Evolutionary conservation across 345 rosid species (phyloP).

Genomic region (Sapria himalayana): DNA sequence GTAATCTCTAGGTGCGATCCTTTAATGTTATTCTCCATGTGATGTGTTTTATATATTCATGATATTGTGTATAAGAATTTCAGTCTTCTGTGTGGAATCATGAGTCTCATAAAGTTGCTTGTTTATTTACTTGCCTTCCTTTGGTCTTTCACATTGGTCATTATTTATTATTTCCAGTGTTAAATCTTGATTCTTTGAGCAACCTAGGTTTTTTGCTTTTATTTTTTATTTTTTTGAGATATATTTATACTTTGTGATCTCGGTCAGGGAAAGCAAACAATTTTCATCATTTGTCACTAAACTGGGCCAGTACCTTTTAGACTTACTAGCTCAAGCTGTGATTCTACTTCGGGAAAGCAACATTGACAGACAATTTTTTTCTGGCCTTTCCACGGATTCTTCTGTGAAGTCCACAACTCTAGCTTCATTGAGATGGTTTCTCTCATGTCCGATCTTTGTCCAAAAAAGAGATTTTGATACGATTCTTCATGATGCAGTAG

Average conservation of each 20-base stretch:
- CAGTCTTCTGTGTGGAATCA: too few relatives aligned
- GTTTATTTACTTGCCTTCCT: too few relatives aligned
- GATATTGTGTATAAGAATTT: too few relatives aligned
- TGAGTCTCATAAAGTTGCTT: too few relatives aligned
- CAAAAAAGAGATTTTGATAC: constrained; percentile 19
- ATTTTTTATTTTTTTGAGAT: background rate
- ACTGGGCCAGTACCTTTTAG: constrained; percentile 29
- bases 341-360: constrained; percentile 20
- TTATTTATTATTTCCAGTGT: too few relatives aligned
- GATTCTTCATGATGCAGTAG: constrained; percentile 17
- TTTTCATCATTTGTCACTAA: constrained; percentile 31
- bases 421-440: constrained; percentile 42
- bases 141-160: background rate
- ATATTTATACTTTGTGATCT: constrained; percentile 7
- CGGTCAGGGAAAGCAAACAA: constrained; percentile 39
- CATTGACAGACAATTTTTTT: constrained; percentile 26
- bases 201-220: background rate
- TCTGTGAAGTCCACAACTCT: constrained; percentile 20
- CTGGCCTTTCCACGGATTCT: constrained; percentile 24
- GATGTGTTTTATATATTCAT: too few relatives aligned
- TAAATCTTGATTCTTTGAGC: too few relatives aligned
- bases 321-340: constrained; percentile 34
- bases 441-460: constrained; percentile 31
- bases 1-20: too few relatives aligned
- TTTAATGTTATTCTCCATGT: too few relatives aligned